Conservation (phyloP, 169 alveolate species). For the Eimeria praecox region DNA sequence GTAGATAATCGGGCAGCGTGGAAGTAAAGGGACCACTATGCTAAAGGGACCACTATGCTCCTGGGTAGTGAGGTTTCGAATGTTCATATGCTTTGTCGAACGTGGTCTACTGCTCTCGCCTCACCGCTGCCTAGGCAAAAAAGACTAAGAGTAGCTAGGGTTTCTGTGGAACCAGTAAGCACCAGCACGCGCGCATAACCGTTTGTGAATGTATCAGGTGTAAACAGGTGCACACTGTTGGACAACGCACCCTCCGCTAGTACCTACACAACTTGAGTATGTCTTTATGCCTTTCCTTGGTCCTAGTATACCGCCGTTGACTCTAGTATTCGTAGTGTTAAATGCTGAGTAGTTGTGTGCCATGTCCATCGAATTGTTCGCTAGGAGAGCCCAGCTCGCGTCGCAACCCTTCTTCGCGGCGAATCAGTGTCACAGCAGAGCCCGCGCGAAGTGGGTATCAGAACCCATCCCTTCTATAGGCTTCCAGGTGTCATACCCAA, state of each 20-base stretch:
- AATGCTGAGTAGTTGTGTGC: not conserved
- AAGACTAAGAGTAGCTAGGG: not conserved
- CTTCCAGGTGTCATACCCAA: not conserved
- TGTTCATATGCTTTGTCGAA: not conserved
- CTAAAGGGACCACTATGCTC: not conserved
- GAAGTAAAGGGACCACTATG: no score
- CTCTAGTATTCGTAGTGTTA: not conserved
- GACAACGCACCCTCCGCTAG: not conserved
- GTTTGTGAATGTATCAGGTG: not conserved
- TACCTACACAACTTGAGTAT: not conserved
- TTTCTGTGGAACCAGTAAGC: not conserved
- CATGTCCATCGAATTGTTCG: not conserved
- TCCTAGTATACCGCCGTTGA: not conserved
- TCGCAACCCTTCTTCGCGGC: not conserved
- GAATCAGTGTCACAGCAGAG: not conserved
- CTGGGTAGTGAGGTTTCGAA: not conserved
- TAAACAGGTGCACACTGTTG: not conserved
- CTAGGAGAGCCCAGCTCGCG: not conserved
- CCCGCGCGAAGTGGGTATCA: not conserved
- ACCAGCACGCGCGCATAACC: not conserved
- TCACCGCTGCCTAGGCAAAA: not conserved
- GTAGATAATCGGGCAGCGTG: not conserved
- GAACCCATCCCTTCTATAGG: not conserved
- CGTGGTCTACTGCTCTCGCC: not conserved
- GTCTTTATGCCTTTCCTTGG: not conserved